Conservation (phyloP, 2,329 filamentous ascomycete species). For the Alternaria sp. region DNA sequence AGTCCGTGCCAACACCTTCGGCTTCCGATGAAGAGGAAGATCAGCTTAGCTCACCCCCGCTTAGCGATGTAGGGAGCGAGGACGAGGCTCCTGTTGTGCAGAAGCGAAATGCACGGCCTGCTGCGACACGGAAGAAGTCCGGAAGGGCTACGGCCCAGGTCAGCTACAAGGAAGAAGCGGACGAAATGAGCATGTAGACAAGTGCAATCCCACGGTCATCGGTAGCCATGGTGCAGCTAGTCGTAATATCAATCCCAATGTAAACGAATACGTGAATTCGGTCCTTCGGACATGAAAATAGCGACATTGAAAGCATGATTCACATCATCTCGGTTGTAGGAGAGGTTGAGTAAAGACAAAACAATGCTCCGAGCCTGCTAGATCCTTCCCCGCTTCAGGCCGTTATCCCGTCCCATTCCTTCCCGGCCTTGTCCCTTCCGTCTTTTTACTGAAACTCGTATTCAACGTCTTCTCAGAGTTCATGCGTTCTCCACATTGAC, state of each 20-base stretch:
- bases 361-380: conserved; percentile 22
- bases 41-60: conserved; percentile 44
- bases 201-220: not conserved
- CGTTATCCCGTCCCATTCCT: conserved; percentile 17
- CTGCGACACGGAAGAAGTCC: conserved; percentile 38
- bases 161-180: conserved; percentile 47
- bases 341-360: conserved; percentile 3
- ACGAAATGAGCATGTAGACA: conserved; percentile 36
- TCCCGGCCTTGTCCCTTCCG: not conserved
- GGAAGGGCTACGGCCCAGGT: conserved; percentile 35
- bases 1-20: conserved; percentile 54
- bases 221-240: not conserved
- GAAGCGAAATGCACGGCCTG: conserved; percentile 35
- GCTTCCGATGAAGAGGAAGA: conserved; percentile 50
- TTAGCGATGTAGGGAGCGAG: conserved; percentile 52
- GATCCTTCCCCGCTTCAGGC: conserved; percentile 28
- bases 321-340: conserved; percentile 2
- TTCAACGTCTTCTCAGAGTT: not conserved
- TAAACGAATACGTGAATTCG: not conserved
- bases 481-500: conserved; percentile 1
- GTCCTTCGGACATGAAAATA: conserved; percentile 8
- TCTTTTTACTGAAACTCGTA: not conserved
- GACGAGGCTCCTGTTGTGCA: conserved; percentile 31
- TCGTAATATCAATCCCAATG: not conserved
- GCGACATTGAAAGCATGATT: not conserved